Conservation (phyloP, 2,329 filamentous ascomycete species). For the Atkinsonella hypoxylon region DNA sequence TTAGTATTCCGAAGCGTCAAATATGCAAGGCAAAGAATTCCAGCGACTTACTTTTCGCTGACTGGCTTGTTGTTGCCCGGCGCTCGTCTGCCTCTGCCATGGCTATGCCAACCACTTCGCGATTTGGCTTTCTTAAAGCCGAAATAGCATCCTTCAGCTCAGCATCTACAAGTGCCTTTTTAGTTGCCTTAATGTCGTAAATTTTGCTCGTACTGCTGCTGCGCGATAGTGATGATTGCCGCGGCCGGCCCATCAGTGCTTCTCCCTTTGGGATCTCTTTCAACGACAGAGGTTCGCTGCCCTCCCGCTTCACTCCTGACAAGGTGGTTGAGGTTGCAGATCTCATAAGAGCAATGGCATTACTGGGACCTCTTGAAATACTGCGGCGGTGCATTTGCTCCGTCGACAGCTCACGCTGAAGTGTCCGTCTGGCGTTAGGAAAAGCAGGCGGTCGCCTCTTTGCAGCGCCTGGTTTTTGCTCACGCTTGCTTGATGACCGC, state of each 20-base stretch:
- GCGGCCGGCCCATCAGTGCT: conserved; percentile 27
- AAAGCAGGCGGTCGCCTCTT: conserved; percentile 34
- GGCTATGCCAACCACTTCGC: conserved; percentile 54
- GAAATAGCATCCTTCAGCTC: conserved; percentile 65
- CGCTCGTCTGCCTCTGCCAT: conserved; percentile 56
- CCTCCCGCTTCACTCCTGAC: conserved; percentile 54
- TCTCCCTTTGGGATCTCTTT: conserved; percentile 36
- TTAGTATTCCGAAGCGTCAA: conserved; percentile 15
- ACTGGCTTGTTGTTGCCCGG: conserved; percentile 35
- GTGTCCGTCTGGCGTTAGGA: conserved; percentile 33
- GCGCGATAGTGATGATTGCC: conserved; percentile 22
- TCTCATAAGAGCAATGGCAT: conserved; percentile 51
- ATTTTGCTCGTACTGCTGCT: conserved; percentile 36
- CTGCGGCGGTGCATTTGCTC: conserved; percentile 42
- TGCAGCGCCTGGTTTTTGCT: conserved; percentile 38
- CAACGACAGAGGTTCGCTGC: conserved; percentile 45
- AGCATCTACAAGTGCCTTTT: conserved; percentile 54
- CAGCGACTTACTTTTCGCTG: conserved; percentile 34
- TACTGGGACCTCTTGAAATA: conserved; percentile 44
- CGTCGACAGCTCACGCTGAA: conserved; percentile 52
- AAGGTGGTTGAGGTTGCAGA: conserved; percentile 53
- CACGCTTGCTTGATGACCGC: conserved; percentile 27
- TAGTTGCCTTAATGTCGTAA: conserved; percentile 47
- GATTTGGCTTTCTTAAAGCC: conserved; percentile 63
- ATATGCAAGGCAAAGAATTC: too few relatives aligned